Percentiles rank a stretch among this genome's conserved stretches.
Conservation (phyloP, 192 early-diverging fungal species). For the Thamnidium elegans region DNA sequence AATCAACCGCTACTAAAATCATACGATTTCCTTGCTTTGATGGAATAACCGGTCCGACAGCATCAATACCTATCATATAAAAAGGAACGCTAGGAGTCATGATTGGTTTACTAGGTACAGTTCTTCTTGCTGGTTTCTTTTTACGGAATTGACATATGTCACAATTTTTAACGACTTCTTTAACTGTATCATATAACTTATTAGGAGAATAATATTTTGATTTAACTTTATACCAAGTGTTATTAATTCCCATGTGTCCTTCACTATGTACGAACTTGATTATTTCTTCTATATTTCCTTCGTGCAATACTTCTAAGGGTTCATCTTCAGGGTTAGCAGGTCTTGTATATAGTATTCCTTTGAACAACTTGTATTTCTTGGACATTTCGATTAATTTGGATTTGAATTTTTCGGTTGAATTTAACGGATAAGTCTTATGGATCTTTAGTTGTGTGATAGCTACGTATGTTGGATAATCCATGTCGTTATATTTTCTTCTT, state of each 20-base stretch:
- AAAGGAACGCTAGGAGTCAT: background rate
- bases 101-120: background rate
- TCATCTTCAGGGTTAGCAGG: too few relatives aligned
- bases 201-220: background rate
- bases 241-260: slow-evolving; percentile 7
- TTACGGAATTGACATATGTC: slow-evolving; percentile 10
- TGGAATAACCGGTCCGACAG: background rate
- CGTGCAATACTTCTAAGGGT: slow-evolving; percentile 21
- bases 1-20: slow-evolving; percentile 28
- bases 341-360: background rate
- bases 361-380: background rate
- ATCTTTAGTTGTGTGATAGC: background rate
- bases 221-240: background rate
- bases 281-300: background rate
- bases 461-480: background rate
- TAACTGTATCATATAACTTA: background rate
- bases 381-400: too few relatives aligned
- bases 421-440: background rate
- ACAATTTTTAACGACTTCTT: background rate
- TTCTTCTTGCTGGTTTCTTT: background rate
- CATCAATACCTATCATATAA: slow-evolving; percentile 16
- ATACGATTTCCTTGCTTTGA: slow-evolving; percentile 6
- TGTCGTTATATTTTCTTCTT: too few relatives aligned
- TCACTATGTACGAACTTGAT: slow-evolving; percentile 15
- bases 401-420: background rate